A percentile compares a stretch with the other conserved stretches of the same genome.
phyloP scores from a whole-genome alignment of 345 rosid genomes.

The Eucalyptus polybractea region DNA sequence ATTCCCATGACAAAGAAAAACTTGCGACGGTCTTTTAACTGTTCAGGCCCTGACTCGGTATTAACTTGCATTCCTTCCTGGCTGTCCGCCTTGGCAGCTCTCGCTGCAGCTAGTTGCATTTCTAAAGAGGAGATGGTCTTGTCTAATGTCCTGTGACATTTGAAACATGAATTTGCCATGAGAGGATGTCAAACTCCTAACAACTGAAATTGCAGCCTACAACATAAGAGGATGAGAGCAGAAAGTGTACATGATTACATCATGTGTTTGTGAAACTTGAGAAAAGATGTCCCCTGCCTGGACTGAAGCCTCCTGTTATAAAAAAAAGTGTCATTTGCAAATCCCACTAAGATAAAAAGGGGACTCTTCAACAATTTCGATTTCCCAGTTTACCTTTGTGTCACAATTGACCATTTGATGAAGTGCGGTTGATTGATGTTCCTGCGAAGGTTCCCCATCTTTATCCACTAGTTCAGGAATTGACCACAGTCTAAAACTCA shows the following conservation, averaged over 20 bases:
- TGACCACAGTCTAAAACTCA: constrained; percentile 42
- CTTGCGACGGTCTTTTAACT: constrained; percentile 38
- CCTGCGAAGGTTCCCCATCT: constrained; percentile 15
- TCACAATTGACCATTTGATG: constrained; percentile 54
- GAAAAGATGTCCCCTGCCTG: constrained; percentile 68
- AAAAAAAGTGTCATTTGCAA: not conserved
- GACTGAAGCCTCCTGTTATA: constrained; percentile 30
- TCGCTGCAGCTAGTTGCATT: constrained; percentile 70
- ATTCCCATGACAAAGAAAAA: constrained; percentile 78
- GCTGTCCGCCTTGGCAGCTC: constrained; percentile 36
- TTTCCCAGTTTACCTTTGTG: constrained; percentile 44
- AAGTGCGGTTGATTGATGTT: constrained; percentile 16
- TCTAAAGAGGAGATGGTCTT: constrained; percentile 66
- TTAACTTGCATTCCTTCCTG: constrained; percentile 24
- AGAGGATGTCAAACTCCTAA: not conserved
- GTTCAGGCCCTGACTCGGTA: constrained; percentile 23
- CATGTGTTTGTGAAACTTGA: constrained; percentile 85
- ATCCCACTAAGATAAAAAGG: not conserved
- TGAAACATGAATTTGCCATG: not conserved
- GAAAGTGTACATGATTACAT: constrained; percentile 63
- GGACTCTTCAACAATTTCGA: not conserved
- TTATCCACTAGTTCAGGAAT: constrained; percentile 26
- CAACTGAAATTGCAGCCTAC: not conserved
- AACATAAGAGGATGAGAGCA: not conserved
- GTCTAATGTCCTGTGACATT: constrained; percentile 48